Evolutionary conservation across 352 stramenopile species (phyloP).

Genomic region (Thraustotheca clavata): DNA sequence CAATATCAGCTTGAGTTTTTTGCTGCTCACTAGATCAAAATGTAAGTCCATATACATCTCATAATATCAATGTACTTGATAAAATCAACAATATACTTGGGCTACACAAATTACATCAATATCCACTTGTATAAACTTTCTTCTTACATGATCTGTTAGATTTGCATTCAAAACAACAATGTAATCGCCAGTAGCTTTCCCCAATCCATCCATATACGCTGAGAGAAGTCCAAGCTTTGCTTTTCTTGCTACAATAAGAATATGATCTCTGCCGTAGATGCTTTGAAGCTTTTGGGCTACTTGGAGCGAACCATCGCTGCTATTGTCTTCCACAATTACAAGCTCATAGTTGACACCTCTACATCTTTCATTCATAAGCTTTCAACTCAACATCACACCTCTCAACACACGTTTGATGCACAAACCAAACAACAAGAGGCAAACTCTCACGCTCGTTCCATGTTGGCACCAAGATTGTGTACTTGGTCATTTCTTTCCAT

Average conservation of each 20-base stretch:
- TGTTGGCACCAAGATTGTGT: slow-evolving; percentile 95
- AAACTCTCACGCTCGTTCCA: slow-evolving; percentile 99
- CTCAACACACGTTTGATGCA: slow-evolving; percentile 91
- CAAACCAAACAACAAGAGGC: slow-evolving; percentile 95
- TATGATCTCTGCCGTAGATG: slow-evolving; percentile 86
- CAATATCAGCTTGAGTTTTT: neutral
- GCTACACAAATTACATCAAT: no score
- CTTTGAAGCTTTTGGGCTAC: slow-evolving; percentile 88
- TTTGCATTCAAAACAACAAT: slow-evolving; percentile 99
- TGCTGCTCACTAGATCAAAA: neutral
- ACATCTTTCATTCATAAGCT: neutral
- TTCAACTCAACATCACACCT: slow-evolving; percentile 38
- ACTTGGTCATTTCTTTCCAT: no score
- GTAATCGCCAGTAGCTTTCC: slow-evolving; percentile 85
- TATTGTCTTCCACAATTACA: slow-evolving; percentile 97
- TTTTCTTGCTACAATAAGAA: slow-evolving; percentile 90
- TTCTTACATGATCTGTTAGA: slow-evolving; percentile 94
- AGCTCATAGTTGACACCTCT: slow-evolving; percentile 93
- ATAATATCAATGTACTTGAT: neutral
- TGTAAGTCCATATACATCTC: neutral
- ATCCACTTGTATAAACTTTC: no score
- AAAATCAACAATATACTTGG: neutral
- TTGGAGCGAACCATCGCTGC: slow-evolving; percentile 92
- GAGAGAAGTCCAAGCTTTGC: slow-evolving; percentile 95
- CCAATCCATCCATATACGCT: slow-evolving; percentile 95